phyloP scores from a whole-genome alignment of 352 stramenopile species.

The Phytophthora kernoviae region DNA sequence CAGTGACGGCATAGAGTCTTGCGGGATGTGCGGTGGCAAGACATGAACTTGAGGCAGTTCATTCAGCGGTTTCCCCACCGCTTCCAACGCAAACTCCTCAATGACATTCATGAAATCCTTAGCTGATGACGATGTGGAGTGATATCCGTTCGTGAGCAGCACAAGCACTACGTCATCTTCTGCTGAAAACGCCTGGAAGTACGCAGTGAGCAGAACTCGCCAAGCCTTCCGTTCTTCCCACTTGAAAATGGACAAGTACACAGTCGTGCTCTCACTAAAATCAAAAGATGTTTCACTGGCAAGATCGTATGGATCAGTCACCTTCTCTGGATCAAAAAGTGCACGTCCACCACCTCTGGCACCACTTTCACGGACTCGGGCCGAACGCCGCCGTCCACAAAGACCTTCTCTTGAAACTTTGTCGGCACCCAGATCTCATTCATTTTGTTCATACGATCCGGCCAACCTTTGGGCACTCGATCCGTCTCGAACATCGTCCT shows the following conservation, averaged over 20 bases:
- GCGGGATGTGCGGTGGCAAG: slow-evolving; percentile 62
- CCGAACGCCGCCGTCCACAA: slow-evolving; percentile 63
- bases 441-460: slow-evolving; percentile 88
- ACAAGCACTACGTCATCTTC: slow-evolving; percentile 77
- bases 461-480: slow-evolving; percentile 89
- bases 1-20: slow-evolving; percentile 57
- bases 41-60: slow-evolving; percentile 69
- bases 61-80: slow-evolving; percentile 44
- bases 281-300: slow-evolving; percentile 30
- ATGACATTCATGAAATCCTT: slow-evolving; percentile 61
- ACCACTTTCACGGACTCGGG: slow-evolving; percentile 71
- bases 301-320: slow-evolving; percentile 58
- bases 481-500: slow-evolving; percentile 97
- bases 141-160: slow-evolving; percentile 90
- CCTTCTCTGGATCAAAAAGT: slow-evolving; percentile 83
- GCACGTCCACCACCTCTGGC: slow-evolving; percentile 87
- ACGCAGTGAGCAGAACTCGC: slow-evolving; percentile 86
- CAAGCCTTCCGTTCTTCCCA: slow-evolving; percentile 94
- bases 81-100: slow-evolving; percentile 54
- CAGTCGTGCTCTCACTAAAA: slow-evolving; percentile 53
- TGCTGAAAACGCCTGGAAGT: slow-evolving; percentile 73
- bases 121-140: slow-evolving; percentile 51
- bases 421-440: slow-evolving; percentile 95
- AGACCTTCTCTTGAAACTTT: slow-evolving; percentile 80
- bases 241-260: slow-evolving; percentile 95